phyloP scores from a whole-genome alignment of 345 rosid genomes.

The Lepidium didymum region DNA sequence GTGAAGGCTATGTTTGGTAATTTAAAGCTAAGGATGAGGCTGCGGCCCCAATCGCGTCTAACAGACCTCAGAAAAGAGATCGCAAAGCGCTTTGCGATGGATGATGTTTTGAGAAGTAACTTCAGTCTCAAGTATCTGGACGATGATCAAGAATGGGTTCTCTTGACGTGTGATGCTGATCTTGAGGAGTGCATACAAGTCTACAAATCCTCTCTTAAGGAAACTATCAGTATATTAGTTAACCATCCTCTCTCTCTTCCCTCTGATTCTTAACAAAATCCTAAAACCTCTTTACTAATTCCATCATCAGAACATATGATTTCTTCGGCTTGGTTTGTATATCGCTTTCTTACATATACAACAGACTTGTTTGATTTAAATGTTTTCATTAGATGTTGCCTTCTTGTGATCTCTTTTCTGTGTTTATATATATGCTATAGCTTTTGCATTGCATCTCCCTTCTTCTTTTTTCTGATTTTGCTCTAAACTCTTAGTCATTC shows the following conservation, averaged over 20 bases:
- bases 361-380: conserved; percentile 6
- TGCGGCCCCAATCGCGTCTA: conserved; percentile 44
- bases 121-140: conserved; percentile 59
- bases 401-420: conserved; percentile 3
- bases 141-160: conserved; percentile 73
- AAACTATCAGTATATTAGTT: conserved; percentile 52
- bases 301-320: not conserved
- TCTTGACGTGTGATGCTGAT: conserved; percentile 68
- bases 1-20: conserved; percentile 61
- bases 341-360: not conserved
- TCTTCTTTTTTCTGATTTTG: not conserved
- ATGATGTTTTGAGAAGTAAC: conserved; percentile 31
- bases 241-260: conserved; percentile 34
- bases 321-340: conserved; percentile 19
- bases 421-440: not conserved
- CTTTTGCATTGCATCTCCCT: not conserved
- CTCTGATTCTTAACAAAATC: not conserved
- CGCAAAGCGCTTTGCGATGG: conserved; percentile 41
- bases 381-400: not conserved
- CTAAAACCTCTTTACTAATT: not conserved
- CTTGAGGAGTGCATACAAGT: conserved; percentile 85
- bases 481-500: not conserved
- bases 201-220: conserved; percentile 38
- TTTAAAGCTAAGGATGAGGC: conserved; percentile 44
- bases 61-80: conserved; percentile 51